These are phyloP conservation scores for Colletotrichum camelliae DNA, from an alignment of 2,329 filamentous ascomycete species.

Conservation along the genomic window DNA sequence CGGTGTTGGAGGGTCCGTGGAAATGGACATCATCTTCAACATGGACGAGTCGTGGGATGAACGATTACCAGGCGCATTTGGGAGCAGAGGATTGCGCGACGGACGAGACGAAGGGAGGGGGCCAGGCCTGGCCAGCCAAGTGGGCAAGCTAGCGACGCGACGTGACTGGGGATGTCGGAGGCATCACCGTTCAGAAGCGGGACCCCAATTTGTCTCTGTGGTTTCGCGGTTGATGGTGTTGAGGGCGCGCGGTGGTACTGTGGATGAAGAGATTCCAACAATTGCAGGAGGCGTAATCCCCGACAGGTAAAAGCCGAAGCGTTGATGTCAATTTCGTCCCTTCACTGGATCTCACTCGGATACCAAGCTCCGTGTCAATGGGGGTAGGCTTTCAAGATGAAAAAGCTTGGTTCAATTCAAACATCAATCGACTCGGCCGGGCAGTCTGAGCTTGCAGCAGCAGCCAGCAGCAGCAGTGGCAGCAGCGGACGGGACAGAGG, in stretches of 20 bases:
- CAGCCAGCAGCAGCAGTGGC: neutral
- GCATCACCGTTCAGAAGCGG: neutral
- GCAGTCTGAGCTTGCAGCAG: neutral
- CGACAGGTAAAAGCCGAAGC: neutral
- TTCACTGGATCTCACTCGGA: neutral
- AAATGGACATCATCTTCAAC: slow-evolving; percentile 1
- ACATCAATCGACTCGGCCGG: neutral
- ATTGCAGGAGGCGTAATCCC: neutral
- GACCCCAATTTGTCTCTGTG: neutral
- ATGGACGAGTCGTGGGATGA: neutral
- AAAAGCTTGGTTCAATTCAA: slow-evolving; percentile 9
- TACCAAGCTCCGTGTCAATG: neutral
- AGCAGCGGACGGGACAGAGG: neutral
- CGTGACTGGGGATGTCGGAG: neutral
- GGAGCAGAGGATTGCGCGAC: neutral
- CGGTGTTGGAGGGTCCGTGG: neutral
- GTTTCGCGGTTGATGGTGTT: neutral
- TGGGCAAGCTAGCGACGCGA: neutral
- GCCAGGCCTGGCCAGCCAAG: neutral
- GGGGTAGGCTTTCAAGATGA: neutral
- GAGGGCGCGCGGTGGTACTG: neutral
- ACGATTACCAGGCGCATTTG: neutral
- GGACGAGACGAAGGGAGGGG: neutral
- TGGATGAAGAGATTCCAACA: neutral
- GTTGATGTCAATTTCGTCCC: neutral